A percentile compares a stretch with the other conserved stretches of the same genome.
Evolutionary conservation across 257 asterid species (phyloP).

Genomic region (Eucommia ulmoides): DNA sequence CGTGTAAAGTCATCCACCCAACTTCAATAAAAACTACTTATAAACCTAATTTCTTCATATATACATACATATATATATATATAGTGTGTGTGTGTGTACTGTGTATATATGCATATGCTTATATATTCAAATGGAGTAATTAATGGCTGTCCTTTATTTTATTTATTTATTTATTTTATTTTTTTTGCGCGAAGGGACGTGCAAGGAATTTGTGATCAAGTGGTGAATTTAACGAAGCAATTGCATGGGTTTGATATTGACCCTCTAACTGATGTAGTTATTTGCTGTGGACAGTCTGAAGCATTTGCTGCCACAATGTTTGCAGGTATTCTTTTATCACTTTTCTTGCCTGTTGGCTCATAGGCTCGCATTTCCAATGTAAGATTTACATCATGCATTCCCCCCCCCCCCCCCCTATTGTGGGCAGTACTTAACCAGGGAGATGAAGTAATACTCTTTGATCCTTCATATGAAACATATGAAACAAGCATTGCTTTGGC

Average conservation of each 20-base stretch:
- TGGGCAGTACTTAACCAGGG: slow-evolving; percentile 63
- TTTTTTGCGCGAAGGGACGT: slow-evolving; percentile 39
- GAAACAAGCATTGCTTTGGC: slow-evolving; percentile 76
- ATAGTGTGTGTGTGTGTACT: too few species aligned
- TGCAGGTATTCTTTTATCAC: slow-evolving; percentile 33
- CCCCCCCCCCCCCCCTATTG: not conserved
- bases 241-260: slow-evolving; percentile 52
- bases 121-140: too few species aligned
- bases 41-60: too few species aligned
- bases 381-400: slow-evolving; percentile 1
- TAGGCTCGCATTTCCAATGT: too few species aligned
- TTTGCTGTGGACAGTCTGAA: slow-evolving; percentile 91
- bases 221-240: slow-evolving; percentile 48
- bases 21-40: too few species aligned
- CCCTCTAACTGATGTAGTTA: slow-evolving; percentile 55
- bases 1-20: too few species aligned
- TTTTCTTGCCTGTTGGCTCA: not conserved
- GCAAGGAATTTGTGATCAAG: slow-evolving; percentile 59
- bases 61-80: too few species aligned
- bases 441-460: slow-evolving; percentile 78
- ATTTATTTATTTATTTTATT: not conserved
- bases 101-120: too few species aligned
- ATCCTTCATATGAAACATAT: slow-evolving; percentile 78
- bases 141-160: not conserved
- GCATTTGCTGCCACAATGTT: slow-evolving; percentile 81